Conservation (phyloP, 2,329 filamentous ascomycete genomes). For the Pestalotiopsis fici region DNA sequence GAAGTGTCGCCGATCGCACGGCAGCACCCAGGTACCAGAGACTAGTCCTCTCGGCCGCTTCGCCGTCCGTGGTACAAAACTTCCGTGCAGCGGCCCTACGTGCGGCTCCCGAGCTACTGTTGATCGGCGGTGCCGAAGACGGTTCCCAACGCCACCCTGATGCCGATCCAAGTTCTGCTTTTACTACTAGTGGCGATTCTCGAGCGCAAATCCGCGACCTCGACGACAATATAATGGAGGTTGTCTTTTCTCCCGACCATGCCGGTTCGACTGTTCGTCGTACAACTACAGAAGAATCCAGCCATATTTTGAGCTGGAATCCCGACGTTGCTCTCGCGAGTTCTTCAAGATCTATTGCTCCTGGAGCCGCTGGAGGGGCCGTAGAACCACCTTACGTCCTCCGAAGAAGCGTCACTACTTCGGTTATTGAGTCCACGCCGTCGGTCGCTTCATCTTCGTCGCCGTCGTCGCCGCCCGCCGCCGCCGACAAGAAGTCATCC, state of each 20-base stretch:
- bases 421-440: constrained; percentile 26
- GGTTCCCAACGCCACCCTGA: constrained; percentile 23
- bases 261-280: constrained; percentile 33
- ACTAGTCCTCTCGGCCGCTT: constrained; percentile 69
- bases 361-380: constrained; percentile 16
- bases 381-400: constrained; percentile 28
- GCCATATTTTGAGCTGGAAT: constrained; percentile 51
- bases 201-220: constrained; percentile 69
- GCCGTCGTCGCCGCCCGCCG: constrained; percentile 20
- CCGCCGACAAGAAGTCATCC: constrained; percentile 33
- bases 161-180: constrained; percentile 13
- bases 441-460: constrained; percentile 32
- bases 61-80: constrained; percentile 64
- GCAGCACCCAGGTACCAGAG: constrained; percentile 37
- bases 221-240: constrained; percentile 83
- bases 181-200: constrained; percentile 31
- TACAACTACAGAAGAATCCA: constrained; percentile 37
- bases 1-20: constrained; percentile 37
- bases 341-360: constrained; percentile 20
- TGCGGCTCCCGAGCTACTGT: constrained; percentile 54
- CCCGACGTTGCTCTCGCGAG: constrained; percentile 40
- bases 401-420: constrained; percentile 36
- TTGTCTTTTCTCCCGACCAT: constrained; percentile 56
- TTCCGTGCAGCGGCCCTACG: constrained; percentile 73
- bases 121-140: constrained; percentile 45